Percentiles rank a stretch among this genome's conserved stretches.
Evolutionary conservation across 148 eudicot species (phyloP).

Genomic region (Chenopodium quinoa): DNA sequence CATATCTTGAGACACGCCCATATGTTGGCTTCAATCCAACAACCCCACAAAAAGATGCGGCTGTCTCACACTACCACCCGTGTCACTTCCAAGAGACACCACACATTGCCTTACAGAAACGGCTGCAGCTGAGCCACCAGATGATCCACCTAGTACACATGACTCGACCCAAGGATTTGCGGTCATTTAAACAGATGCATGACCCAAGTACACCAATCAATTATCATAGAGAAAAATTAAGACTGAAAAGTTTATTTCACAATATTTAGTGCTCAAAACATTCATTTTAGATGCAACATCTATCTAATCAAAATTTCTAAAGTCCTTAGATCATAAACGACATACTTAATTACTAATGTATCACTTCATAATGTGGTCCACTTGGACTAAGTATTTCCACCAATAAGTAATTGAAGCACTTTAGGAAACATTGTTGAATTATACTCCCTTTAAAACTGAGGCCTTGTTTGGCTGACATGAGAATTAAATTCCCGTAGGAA

Average conservation of each 20-base stretch:
- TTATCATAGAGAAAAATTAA: constrained; percentile 36
- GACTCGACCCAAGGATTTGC: constrained; percentile 97
- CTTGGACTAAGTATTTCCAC: background rate
- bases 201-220: constrained; percentile 74
- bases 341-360: background rate
- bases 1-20: constrained; percentile 97
- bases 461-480: no score
- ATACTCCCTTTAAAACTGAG: no score
- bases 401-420: background rate
- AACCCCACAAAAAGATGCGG: constrained; percentile 97
- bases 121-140: constrained; percentile 98
- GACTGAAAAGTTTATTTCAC: constrained; percentile 10
- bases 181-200: constrained; percentile 86
- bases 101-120: constrained; percentile 98
- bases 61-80: constrained; percentile 99
- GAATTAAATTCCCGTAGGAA: no score
- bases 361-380: background rate
- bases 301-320: background rate
- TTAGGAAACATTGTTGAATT: background rate
- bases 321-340: constrained; percentile 6
- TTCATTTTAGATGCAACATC: background rate
- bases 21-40: constrained; percentile 98
- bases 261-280: background rate
- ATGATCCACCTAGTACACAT: constrained; percentile 98
- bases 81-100: constrained; percentile 92